These are phyloP conservation scores for Melanogaster broomeanus DNA, from an alignment of 768 basidiomycete species.

Conservation along the genomic window DNA sequence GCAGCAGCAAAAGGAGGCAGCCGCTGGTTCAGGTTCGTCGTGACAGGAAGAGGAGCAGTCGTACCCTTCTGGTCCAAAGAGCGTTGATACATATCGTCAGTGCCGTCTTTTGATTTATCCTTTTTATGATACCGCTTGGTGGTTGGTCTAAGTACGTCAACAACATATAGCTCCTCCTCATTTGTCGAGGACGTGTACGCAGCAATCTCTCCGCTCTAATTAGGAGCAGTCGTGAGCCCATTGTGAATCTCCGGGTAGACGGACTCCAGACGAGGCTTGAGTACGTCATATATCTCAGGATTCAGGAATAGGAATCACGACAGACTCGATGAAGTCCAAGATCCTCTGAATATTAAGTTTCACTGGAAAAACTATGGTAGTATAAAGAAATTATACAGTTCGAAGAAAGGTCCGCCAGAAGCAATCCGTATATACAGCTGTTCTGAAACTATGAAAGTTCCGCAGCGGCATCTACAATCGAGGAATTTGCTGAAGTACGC, in stretches of 20 bases:
- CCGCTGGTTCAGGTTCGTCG: neutral
- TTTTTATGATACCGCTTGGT: neutral
- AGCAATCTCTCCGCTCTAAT: too few relatives aligned
- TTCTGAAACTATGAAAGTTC: neutral
- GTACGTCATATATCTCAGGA: too few relatives aligned
- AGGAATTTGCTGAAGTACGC: neutral
- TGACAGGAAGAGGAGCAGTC: neutral
- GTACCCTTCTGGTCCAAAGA: neutral
- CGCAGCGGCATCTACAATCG: neutral
- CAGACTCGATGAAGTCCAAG: too few relatives aligned
- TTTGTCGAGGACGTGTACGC: neutral
- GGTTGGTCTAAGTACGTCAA: neutral
- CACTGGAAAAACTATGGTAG: neutral
- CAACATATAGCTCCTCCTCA: neutral
- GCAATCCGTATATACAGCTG: neutral
- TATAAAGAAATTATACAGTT: constrained; percentile 3
- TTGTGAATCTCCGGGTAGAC: too few relatives aligned
- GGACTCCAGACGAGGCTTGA: too few relatives aligned
- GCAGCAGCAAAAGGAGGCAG: constrained; percentile 34
- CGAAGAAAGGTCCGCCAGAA: constrained; percentile 3
- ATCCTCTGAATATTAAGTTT: neutral
- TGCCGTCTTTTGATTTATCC: neutral
- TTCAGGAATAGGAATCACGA: too few relatives aligned
- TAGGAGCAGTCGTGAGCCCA: too few relatives aligned
- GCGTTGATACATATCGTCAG: neutral